These are phyloP conservation scores for Crithidia fasciculata DNA, from an alignment of 208 protist species.

Conservation along the genomic window DNA sequence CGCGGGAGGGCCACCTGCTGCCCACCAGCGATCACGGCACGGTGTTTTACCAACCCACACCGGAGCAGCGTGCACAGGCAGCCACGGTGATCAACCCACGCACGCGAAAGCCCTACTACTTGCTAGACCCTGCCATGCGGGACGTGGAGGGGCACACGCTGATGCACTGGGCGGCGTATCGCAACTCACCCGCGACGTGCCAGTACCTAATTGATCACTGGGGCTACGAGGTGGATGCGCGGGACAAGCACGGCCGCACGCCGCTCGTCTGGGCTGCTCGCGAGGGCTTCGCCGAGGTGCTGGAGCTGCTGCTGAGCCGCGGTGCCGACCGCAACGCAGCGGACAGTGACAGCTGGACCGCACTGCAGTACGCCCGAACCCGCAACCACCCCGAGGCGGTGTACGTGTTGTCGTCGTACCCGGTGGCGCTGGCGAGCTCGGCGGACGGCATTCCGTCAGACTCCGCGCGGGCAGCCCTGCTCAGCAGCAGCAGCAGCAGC, in stretches of 20 bases:
- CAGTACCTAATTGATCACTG: conserved; percentile 81
- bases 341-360: conserved; percentile 66
- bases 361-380: conserved; percentile 58
- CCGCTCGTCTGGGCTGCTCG: conserved; percentile 82
- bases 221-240: conserved; percentile 45
- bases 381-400: conserved; percentile 69
- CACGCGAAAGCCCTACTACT: conserved; percentile 38
- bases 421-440: not conserved
- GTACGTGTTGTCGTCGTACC: conserved; percentile 45
- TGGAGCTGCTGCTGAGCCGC: conserved; percentile 61
- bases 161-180: conserved; percentile 84
- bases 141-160: conserved; percentile 72
- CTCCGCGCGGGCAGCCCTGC: conserved; percentile 12
- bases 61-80: conserved; percentile 20
- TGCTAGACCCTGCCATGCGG: conserved; percentile 46
- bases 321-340: conserved; percentile 42
- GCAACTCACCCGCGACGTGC: conserved; percentile 54
- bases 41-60: conserved; percentile 28
- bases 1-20: conserved; percentile 26
- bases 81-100: conserved; percentile 22
- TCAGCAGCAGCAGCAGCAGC: not conserved
- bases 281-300: conserved; percentile 70
- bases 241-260: conserved; percentile 65
- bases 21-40: conserved; percentile 21
- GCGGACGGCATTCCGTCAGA: not conserved